Evolutionary conservation across 495 filamentous ascomycete genomes (phyloP), one percentile per base, ranked within the genome.

Genomic region (Oidiodendron maius): DNA sequence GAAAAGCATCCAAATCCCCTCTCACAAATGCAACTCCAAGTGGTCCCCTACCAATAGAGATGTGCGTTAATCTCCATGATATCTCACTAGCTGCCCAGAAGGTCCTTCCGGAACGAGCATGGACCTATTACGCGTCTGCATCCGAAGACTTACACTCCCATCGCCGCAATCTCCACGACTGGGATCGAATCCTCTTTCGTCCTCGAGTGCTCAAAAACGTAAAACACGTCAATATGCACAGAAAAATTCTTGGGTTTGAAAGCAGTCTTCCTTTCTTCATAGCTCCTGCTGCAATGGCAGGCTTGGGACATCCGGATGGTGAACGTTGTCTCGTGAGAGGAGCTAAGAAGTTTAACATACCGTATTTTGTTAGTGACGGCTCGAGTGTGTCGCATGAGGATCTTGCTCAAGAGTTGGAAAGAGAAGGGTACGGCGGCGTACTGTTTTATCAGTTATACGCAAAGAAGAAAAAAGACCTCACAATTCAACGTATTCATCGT

Each of bases 191-290:
- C 2, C 21, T 6, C n/a, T 42, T 42, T 21, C 40, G 40, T 6
- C 40, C 40, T 23, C 40, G 40, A 2, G 6, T 42, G 11, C 40
- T 42, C 10, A 8, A 22, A 2, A 25, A 42, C 16, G 40, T 42
- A 11, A 42, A 16, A 11, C 17, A 13, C 12, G 20, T 42, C 5
- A 25, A 20, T 11, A 42, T 16, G 18, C 10, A 71, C 2, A 75
- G 74, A 0, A 61, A 69, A 46, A 78, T 77, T n/a, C 78, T 82
- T 46, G 67, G 61, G 2, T 58, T 82, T 12, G 81, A 82, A 58
- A 76, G 77, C 0, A 77, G 80, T 24, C 76, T 81, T 60, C 65
- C 64, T 30, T 74, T 77, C 3, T 60, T 55, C 3, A 77, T 79
- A 61, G 78, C 77, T 70, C 72, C 70, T 21, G 64, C 70, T 1